A percentile compares a stretch with the other conserved stretches of the same genome.
These are phyloP conservation scores for Globisporangium cederbergense DNA, from an alignment of 352 stramenopile genomes.

Conservation along the genomic window DNA sequence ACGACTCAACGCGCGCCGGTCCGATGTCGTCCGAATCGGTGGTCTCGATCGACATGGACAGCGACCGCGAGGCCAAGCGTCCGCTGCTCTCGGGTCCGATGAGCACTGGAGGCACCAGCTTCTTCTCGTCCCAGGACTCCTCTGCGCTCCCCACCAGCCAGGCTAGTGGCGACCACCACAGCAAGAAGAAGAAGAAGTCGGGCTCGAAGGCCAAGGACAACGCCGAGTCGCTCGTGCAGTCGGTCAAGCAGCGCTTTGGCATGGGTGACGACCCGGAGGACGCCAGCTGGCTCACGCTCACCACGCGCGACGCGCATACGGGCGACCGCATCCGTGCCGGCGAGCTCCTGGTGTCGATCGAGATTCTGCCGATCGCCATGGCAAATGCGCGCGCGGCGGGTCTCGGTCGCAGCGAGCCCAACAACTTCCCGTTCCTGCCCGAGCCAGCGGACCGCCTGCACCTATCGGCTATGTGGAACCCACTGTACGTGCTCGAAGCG, in stretches of 20 bases:
- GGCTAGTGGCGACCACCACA: neutral
- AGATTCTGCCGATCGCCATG: slow-evolving; percentile 60
- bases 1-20: slow-evolving; percentile 8
- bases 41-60: slow-evolving; percentile 19
- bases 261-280: slow-evolving; percentile 80
- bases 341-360: slow-evolving; percentile 67
- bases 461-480: slow-evolving; percentile 81
- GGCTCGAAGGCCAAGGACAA: slow-evolving; percentile 44
- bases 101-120: slow-evolving; percentile 11
- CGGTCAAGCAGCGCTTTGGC: slow-evolving; percentile 69
- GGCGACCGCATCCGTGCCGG: slow-evolving; percentile 56
- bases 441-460: slow-evolving; percentile 73
- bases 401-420: slow-evolving; percentile 70
- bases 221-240: slow-evolving; percentile 64
- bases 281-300: slow-evolving; percentile 70
- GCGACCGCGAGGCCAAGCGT: slow-evolving; percentile 20
- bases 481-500: slow-evolving; percentile 72
- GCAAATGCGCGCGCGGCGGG: slow-evolving; percentile 64
- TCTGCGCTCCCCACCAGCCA: slow-evolving; percentile 6
- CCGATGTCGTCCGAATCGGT: slow-evolving; percentile 9
- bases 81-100: slow-evolving; percentile 4
- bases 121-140: slow-evolving; percentile 16
- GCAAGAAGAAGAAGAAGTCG: slow-evolving; percentile 18
- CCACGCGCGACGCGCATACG: slow-evolving; percentile 54
- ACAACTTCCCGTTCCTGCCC: slow-evolving; percentile 73